Base-by-base conservation (phyloP, 352 stramenopile genomes). In the Phytophthora sansomeana region DNA sequence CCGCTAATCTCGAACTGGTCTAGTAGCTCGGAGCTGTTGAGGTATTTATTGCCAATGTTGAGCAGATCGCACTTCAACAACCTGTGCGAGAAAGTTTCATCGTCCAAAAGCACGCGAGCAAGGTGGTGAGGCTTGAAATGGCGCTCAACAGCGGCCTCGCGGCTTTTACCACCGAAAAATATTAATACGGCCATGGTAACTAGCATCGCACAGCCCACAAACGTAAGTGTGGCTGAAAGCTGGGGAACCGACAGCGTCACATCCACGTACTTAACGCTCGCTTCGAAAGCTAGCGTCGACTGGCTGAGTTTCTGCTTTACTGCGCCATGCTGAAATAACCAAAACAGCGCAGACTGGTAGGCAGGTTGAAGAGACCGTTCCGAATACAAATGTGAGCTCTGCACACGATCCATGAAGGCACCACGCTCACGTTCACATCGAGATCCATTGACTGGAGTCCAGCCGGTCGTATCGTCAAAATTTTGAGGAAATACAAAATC, bases 1-100 rank as follows among this genome's bases (percentile, higher is more conserved):
- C 77, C 80, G 6, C 66, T 75, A 42, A 89, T 81, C 67, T 89
- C 80, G 32, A 89, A 89, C 51, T 83, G 72, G 52, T 82, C 70
- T 6, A 89, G 66, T 43, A 83, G 55, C 71, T 87, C 77, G 9
- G 80, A 87, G 66, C 71, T 85, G 28, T 78, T 69, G 13, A 89
- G 53, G 9, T 80, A 78, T 24, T 82, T 79, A 46, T 75, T 79
- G 28, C 67, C 80, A 14, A 89, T 52, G 8, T 78, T 76, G 5
- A 89, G 60, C n/a, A 89, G 51, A 39, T 85, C 68, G 39, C 76
- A 80, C 48, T 80, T 77, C n/a, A 89, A 49, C 28, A 86, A 30
- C 19, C 65, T 69, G 14, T 70, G 67, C 21, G 77, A 78, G 61
- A 87, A 74, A 3, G 57, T 47, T 24, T 68, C 52, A 21, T 81